Percentiles rank a stretch among this genome's conserved stretches.
Conservation (phyloP, 805 yeast species). For the Kazachstania kunashirensis region DNA sequence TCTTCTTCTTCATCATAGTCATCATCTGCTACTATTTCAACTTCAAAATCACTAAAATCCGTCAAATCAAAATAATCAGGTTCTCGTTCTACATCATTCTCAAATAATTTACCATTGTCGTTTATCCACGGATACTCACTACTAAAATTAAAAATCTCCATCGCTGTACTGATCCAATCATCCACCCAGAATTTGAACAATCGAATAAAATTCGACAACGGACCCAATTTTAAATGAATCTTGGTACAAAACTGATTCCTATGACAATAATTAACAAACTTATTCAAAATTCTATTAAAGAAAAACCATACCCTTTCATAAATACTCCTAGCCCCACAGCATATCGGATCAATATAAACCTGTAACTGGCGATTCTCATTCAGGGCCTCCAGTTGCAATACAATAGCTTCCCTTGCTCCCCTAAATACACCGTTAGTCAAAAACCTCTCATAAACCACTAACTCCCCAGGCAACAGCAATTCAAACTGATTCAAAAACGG, state of each 20-base stretch:
- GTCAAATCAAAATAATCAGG: neutral
- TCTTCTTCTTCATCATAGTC: conserved; percentile 2
- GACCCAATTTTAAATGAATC: neutral
- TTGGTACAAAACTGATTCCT: neutral
- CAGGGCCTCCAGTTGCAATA: no score
- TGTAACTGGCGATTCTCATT: no score
- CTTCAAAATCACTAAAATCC: no score
- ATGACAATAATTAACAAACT: neutral
- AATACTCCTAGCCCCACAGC: no score
- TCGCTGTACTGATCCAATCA: neutral
- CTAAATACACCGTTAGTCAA: no score
- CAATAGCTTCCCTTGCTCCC: no score
- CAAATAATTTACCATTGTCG: neutral
- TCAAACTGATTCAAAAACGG: no score
- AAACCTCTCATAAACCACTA: no score
- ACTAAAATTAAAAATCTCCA: no score
- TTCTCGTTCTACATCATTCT: conserved; percentile 11
- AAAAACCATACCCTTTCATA: no score
- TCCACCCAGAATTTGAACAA: neutral
- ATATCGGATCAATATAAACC: no score
- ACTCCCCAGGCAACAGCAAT: no score
- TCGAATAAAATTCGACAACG: neutral
- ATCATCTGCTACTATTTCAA: neutral
- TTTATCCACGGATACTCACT: neutral
- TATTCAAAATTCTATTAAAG: neutral